Evolutionary conservation across 805 yeast genomes (phyloP).

Genomic region (Candida maris): DNA sequence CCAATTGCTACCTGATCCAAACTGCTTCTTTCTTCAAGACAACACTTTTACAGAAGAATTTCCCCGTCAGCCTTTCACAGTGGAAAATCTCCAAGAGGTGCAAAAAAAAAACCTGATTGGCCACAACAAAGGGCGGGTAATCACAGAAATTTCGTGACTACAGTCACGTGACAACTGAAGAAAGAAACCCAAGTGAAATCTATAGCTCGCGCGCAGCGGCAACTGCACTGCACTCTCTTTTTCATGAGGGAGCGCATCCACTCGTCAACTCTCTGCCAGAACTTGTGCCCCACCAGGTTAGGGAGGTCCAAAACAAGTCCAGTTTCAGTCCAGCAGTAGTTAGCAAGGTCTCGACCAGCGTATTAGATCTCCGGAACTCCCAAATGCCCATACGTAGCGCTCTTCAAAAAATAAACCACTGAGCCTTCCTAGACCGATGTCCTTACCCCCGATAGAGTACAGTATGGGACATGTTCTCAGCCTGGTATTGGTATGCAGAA

Average conservation of each 20-base stretch:
- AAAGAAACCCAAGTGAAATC: too few relatives aligned
- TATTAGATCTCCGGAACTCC: constrained; percentile 35
- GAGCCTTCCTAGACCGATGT: constrained; percentile 32
- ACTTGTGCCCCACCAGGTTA: too few relatives aligned
- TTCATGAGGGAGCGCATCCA: too few relatives aligned
- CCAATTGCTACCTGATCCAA: constrained; percentile 1
- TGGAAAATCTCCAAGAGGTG: constrained; percentile 1
- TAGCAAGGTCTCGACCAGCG: constrained; percentile 38
- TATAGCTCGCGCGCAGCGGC: too few relatives aligned
- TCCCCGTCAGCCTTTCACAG: too few relatives aligned
- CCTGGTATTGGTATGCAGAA: constrained; percentile 26
- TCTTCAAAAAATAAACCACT: constrained; percentile 30
- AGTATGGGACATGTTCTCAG: constrained; percentile 27
- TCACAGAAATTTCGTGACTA: neutral
- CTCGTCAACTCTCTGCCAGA: too few relatives aligned
- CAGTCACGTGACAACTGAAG: constrained; percentile 5
- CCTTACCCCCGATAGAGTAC: constrained; percentile 32
- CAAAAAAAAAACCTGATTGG: constrained; percentile 9
- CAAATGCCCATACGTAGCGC: constrained; percentile 35
- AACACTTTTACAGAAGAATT: constrained; percentile 1
- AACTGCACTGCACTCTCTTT: too few relatives aligned
- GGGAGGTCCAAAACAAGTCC: too few relatives aligned
- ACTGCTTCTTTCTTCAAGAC: too few relatives aligned
- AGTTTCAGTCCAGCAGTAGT: too few relatives aligned
- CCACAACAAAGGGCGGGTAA: constrained; percentile 1